Percentiles rank a stretch among this genome's conserved stretches.
Conservation (phyloP, 1,284 basidiomycete species). For the Pisolithus thermaeus region DNA sequence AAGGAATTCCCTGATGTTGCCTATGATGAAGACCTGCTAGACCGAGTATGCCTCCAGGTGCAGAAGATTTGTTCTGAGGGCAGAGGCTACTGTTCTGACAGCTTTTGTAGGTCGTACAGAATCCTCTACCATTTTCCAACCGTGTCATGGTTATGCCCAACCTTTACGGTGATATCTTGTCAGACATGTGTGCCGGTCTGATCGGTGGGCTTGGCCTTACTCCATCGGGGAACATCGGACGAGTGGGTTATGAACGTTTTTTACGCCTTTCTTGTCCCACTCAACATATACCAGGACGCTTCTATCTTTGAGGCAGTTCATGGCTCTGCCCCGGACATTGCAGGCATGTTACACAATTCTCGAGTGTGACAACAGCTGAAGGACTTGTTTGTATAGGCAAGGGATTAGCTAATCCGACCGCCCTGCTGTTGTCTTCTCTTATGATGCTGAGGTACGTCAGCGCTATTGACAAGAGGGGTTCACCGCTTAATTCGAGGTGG, state of each 20-base stretch:
- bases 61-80: conserved; percentile 8
- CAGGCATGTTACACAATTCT: conserved; percentile 40
- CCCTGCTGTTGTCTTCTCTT: conserved; percentile 87
- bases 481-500: conserved; percentile 20
- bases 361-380: neutral
- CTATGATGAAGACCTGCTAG: conserved; percentile 97
- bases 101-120: conserved; percentile 71
- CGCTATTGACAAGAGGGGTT: conserved; percentile 4
- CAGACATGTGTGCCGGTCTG: conserved; percentile 98
- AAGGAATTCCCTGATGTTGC: conserved; percentile 93
- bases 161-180: conserved; percentile 95
- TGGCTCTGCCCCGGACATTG: conserved; percentile 90
- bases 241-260: conserved; percentile 43
- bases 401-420: conserved; percentile 97
- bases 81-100: conserved; percentile 1
- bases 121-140: conserved; percentile 92
- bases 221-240: conserved; percentile 97
- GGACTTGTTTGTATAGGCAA: conserved; percentile 56
- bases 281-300: conserved; percentile 64
- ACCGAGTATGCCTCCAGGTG: conserved; percentile 93
- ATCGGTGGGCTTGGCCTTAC: conserved; percentile 98
- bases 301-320: conserved; percentile 99
- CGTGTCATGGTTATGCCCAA: conserved; percentile 99
- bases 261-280: conserved; percentile 1
- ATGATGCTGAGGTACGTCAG: conserved; percentile 88